These are phyloP conservation scores for Xylaria intraflava DNA, from an alignment of 495 filamentous ascomycete genomes.

Conservation along the genomic window DNA sequence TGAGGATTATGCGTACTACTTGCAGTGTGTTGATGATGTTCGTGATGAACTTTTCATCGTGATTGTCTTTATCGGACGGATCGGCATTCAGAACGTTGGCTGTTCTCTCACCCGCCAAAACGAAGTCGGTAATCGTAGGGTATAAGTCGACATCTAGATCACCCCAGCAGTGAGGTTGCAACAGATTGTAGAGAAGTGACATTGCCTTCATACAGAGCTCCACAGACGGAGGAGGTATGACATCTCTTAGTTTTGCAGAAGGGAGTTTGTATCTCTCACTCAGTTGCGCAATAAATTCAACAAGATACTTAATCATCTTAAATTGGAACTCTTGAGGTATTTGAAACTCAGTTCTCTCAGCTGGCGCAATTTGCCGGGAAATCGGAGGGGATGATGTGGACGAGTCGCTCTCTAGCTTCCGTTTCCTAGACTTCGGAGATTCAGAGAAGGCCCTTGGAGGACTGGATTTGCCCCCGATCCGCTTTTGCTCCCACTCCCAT, in stretches of 20 bases:
- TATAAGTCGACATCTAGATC: slow-evolving; percentile 89
- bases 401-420: slow-evolving; percentile 57
- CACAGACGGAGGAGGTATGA: slow-evolving; percentile 46
- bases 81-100: slow-evolving; percentile 66
- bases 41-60: slow-evolving; percentile 72
- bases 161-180: slow-evolving; percentile 84
- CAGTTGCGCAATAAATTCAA: slow-evolving; percentile 87
- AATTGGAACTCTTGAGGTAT: slow-evolving; percentile 59
- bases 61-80: slow-evolving; percentile 78
- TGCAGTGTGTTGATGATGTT: slow-evolving; percentile 88
- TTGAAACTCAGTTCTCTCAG: slow-evolving; percentile 60
- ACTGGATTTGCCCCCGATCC: slow-evolving; percentile 50
- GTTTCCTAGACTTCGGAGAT: slow-evolving; percentile 68
- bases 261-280: slow-evolving; percentile 73
- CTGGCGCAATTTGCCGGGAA: slow-evolving; percentile 32
- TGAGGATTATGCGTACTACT: slow-evolving; percentile 78
- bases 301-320: slow-evolving; percentile 84
- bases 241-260: slow-evolving; percentile 58
- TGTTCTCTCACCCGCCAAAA: slow-evolving; percentile 65
- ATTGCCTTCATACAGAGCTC: slow-evolving; percentile 84
- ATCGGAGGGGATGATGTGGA: slow-evolving; percentile 43
- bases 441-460: slow-evolving; percentile 48
- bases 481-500: slow-evolving; percentile 85
- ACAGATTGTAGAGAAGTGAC: slow-evolving; percentile 71
- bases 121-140: slow-evolving; percentile 77